Evolutionary conservation across 768 basidiomycete species (phyloP).

Genomic region (Peribolospora baueri): DNA sequence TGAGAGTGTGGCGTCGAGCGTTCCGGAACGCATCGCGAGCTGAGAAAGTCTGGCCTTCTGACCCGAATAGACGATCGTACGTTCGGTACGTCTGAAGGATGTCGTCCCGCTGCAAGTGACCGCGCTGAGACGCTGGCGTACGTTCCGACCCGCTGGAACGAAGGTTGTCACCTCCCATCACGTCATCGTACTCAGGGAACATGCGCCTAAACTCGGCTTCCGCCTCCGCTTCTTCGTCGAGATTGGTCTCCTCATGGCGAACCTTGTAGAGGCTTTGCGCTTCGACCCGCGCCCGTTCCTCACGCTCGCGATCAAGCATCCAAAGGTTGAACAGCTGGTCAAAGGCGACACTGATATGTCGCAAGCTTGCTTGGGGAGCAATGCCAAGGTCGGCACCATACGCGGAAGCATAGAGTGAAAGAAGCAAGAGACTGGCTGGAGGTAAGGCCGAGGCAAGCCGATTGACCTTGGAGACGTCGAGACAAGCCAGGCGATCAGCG

Average conservation of each 20-base stretch:
- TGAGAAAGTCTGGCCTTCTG: not conserved
- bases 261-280: constrained; percentile 54
- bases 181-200: constrained; percentile 63
- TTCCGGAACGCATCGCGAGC: not conserved
- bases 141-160: not conserved
- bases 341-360: constrained; percentile 21
- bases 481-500: constrained; percentile 2
- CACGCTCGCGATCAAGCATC: constrained; percentile 51
- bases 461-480: constrained; percentile 17
- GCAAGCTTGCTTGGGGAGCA: constrained; percentile 5
- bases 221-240: constrained; percentile 50
- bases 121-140: not conserved
- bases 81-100: constrained; percentile 4
- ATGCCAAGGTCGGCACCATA: constrained; percentile 28
- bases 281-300: constrained; percentile 36
- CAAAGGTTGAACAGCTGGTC: constrained; percentile 56
- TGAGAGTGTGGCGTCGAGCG: not conserved
- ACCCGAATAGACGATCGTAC: constrained; percentile 3
- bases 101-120: constrained; percentile 6
- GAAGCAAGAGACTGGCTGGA: constrained; percentile 21
- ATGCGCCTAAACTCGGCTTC: constrained; percentile 57
- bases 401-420: constrained; percentile 22
- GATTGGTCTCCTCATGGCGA: constrained; percentile 28
- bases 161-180: not conserved
- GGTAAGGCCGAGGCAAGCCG: constrained; percentile 24